Evolutionary conservation across 352 stramenopile genomes (phyloP).

Genomic region (Thraustochytrium sp.): DNA sequence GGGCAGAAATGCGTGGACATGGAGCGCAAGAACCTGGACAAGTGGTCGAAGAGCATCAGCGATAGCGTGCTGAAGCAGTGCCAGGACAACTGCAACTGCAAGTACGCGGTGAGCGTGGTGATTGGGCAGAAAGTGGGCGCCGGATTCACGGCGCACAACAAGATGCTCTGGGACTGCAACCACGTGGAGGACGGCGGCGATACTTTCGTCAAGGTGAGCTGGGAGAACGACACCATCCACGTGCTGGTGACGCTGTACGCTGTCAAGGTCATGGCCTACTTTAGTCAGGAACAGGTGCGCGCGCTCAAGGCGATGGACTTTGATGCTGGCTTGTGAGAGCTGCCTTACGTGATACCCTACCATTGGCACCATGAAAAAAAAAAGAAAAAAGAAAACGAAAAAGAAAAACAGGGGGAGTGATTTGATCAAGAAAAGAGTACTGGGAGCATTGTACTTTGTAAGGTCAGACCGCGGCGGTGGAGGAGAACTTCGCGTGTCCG

Average conservation of each 20-base stretch:
- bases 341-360: not conserved
- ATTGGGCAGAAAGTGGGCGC: slow-evolving; percentile 38
- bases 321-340: slow-evolving; percentile 3
- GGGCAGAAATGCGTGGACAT: slow-evolving; percentile 37
- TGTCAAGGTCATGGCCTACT: slow-evolving; percentile 40
- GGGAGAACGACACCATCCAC: slow-evolving; percentile 28
- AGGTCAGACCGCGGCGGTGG: too few relatives aligned
- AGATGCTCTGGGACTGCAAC: slow-evolving; percentile 42
- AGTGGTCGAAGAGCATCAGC: slow-evolving; percentile 42
- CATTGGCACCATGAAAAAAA: not conserved
- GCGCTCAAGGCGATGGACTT: slow-evolving; percentile 41
- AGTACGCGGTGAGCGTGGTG: slow-evolving; percentile 10
- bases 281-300: slow-evolving; percentile 36
- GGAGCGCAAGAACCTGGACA: slow-evolving; percentile 34
- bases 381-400: not conserved
- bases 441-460: too few relatives aligned
- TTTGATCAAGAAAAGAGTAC: too few relatives aligned
- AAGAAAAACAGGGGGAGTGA: not conserved
- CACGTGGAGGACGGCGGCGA: slow-evolving; percentile 36
- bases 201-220: slow-evolving; percentile 35
- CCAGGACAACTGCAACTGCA: slow-evolving; percentile 43
- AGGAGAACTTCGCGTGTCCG: too few relatives aligned
- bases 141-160: slow-evolving; percentile 38
- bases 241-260: slow-evolving; percentile 36
- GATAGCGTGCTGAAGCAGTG: slow-evolving; percentile 34